A percentile compares a stretch with the other conserved stretches of the same genome.
Evolutionary conservation across 768 basidiomycete species (phyloP).

Genomic region (Lentinula sp.): DNA sequence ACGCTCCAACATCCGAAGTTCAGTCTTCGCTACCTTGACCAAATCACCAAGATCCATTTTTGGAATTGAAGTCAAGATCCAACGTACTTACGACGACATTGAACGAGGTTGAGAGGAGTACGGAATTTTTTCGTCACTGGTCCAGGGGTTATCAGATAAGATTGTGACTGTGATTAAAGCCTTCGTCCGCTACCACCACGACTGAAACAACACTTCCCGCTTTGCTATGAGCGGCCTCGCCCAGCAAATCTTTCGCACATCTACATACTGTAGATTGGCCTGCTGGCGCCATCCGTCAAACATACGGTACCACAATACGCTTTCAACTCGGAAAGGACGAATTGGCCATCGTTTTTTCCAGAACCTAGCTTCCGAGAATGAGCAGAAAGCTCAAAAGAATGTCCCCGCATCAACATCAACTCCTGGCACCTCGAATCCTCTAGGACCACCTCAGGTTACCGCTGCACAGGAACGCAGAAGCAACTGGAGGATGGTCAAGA

Average conservation of each 20-base stretch:
- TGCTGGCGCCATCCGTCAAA: background rate
- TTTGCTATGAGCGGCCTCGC: background rate
- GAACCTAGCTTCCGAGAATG: background rate
- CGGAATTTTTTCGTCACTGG: too few relatives aligned
- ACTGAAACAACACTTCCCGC: background rate
- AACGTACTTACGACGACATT: too few relatives aligned
- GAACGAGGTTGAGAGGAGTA: too few relatives aligned
- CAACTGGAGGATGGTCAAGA: slow-evolving; percentile 85
- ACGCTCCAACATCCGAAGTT: background rate
- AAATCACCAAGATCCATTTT: too few relatives aligned
- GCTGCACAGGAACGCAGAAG: slow-evolving; percentile 50
- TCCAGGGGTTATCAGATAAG: background rate
- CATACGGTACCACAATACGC: background rate
- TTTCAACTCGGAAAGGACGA: background rate
- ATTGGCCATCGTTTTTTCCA: background rate
- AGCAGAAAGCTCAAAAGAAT: background rate
- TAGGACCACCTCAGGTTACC: background rate
- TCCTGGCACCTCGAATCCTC: background rate
- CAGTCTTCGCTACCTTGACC: background rate
- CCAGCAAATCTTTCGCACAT: background rate
- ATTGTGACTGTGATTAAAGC: background rate
- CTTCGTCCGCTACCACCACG: background rate
- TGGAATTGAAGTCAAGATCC: too few relatives aligned
- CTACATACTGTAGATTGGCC: background rate
- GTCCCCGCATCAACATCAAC: background rate